Conservation (phyloP, 257 asterid genomes). For the Avicennia marina region DNA sequence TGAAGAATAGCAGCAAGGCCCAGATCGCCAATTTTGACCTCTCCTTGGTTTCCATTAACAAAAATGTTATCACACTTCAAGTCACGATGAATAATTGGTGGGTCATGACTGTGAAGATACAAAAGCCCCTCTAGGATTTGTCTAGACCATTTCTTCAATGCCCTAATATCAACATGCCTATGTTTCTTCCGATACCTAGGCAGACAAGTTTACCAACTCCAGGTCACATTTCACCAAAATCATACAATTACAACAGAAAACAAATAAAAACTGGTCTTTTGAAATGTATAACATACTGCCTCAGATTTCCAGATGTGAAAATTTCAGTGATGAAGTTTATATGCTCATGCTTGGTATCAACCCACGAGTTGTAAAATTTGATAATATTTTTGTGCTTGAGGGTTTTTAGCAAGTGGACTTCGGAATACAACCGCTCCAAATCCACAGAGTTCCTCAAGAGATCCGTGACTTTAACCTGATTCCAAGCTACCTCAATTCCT, state of each 20-base stretch:
- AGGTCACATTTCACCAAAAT: neutral
- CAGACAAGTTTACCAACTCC: neutral
- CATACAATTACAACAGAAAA: too few species aligned
- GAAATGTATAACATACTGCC: constrained; percentile 58
- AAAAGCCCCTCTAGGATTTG: constrained; percentile 89
- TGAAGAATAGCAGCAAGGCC: constrained; percentile 49
- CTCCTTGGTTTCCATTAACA: constrained; percentile 52
- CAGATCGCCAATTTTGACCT: constrained; percentile 50
- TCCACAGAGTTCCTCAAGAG: constrained; percentile 72
- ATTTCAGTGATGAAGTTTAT: constrained; percentile 68
- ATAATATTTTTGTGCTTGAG: constrained; percentile 96
- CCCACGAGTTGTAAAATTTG: constrained; percentile 92
- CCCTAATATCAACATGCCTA: constrained; percentile 81
- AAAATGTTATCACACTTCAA: constrained; percentile 73
- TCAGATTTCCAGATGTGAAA: constrained; percentile 64
- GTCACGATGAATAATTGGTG: constrained; percentile 92
- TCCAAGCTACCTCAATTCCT: constrained; percentile 99
- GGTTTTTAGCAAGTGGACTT: constrained; percentile 91
- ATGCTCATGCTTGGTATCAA: constrained; percentile 72
- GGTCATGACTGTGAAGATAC: constrained; percentile 83
- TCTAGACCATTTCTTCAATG: constrained; percentile 90
- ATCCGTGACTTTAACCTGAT: constrained; percentile 92
- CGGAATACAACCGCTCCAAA: constrained; percentile 83
- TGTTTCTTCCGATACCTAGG: constrained; percentile 82
- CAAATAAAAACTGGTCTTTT: neutral